Conservation (phyloP, 441 rosid genomes). For the Populus hybrid region DNA sequence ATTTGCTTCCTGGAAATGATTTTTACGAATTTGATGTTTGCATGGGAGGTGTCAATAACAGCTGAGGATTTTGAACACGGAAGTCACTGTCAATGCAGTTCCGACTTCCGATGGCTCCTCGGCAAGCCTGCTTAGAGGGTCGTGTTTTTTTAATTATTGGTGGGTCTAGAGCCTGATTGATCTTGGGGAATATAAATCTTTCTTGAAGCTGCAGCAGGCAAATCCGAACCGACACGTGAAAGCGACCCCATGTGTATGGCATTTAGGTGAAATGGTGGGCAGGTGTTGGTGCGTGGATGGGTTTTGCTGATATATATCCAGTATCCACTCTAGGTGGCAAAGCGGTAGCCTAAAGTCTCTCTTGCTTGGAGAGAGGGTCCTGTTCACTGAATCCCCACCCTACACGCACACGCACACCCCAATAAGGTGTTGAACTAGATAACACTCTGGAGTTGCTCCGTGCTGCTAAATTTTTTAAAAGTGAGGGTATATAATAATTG, state of each 20-base stretch:
- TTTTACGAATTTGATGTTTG: no score
- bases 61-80: neutral
- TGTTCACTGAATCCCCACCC: neutral
- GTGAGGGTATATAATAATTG: neutral
- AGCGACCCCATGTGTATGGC: neutral
- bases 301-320: neutral
- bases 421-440: no score
- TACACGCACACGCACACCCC: no score
- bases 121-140: neutral
- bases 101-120: neutral
- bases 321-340: neutral
- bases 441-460: no score
- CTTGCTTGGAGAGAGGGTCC: neutral
- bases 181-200: neutral
- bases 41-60: neutral
- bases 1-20: no score
- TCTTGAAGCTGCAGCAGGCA: neutral
- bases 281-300: neutral
- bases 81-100: neutral
- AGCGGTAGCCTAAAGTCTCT: no score
- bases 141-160: neutral
- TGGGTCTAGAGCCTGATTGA: no score
- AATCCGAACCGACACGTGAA: neutral
- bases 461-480: no score
- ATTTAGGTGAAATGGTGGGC: neutral